Base-by-base conservation (phyloP, 2,329 filamentous ascomycete genomes). In the Harringtonia lauricola region DNA sequence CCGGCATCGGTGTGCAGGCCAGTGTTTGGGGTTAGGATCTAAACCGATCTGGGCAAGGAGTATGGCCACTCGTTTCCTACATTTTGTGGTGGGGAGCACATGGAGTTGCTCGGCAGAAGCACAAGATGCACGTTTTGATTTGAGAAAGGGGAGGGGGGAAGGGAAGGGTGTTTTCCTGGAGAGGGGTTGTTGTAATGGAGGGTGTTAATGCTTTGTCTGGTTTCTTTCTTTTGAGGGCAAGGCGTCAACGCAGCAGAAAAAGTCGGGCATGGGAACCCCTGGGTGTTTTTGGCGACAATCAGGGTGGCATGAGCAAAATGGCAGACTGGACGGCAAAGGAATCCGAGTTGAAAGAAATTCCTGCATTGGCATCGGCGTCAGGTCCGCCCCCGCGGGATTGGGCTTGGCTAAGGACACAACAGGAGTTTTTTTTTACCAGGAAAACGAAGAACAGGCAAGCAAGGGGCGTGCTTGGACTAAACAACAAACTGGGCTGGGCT, bases 11-110 rank as follows among this genome's bases (percentile, higher is more conserved):
- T 51, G 84, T 89, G 49, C 87, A 94, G 61, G 88, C 89, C 51
- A 94, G 87, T 51, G 90, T 95, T 54, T 96, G 89, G 89, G 89
- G 89, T 55, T 95, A 81, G 55, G 43, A 19, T 5, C 26, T 18
- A n/a, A 9, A 10, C 22, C 14, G 24, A 26, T 26, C 6, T 26
- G 24, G 24, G 24, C 10, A 10, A 26, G 24, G 24, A 7, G 10
- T 26, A 26, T 26, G 24, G 24, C n/a, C n/a, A 26, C 24, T 26
- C 7, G 24, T 26, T 26, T 26, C n/a, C n/a, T n/a, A n/a, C n/a
- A n/a, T n/a, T n/a, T n/a, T n/a, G n/a, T n/a, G n/a, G n/a, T n/a
- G n/a, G n/a, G n/a, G n/a, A n/a, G n/a, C n/a, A n/a, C n/a, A n/a
- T n/a, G n/a, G n/a, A n/a, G n/a, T n/a, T n/a, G n/a, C n/a, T n/a